These are phyloP conservation scores for Saccharomyces jurei DNA, from an alignment of 805 yeast genomes.

Conservation along the genomic window DNA sequence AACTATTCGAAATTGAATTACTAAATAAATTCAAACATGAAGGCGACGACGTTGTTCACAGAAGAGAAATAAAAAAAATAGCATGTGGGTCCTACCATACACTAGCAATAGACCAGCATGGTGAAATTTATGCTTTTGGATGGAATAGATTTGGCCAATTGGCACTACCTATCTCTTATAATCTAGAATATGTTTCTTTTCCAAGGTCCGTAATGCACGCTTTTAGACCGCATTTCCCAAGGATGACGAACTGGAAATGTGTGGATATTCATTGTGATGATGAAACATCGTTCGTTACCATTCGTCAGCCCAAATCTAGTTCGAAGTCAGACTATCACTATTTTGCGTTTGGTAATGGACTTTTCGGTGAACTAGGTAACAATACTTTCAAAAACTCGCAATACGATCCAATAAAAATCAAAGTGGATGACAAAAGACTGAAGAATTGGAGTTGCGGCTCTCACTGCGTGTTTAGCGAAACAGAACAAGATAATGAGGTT, in stretches of 20 bases:
- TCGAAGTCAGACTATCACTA: slow-evolving; percentile 30
- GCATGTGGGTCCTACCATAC: slow-evolving; percentile 73
- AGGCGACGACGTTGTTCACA: slow-evolving; percentile 9
- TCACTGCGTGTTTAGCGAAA: slow-evolving; percentile 23
- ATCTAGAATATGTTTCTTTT: slow-evolving; percentile 58
- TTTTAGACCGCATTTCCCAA: slow-evolving; percentile 35
- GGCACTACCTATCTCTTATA: slow-evolving; percentile 58
- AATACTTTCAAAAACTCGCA: slow-evolving; percentile 71
- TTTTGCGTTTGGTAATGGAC: slow-evolving; percentile 75
- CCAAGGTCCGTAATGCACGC: slow-evolving; percentile 48
- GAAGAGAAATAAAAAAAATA: slow-evolving; percentile 46
- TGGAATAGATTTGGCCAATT: slow-evolving; percentile 78
- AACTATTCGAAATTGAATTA: slow-evolving; percentile 39
- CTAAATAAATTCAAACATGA: slow-evolving; percentile 18
- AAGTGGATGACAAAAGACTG: slow-evolving; percentile 39
- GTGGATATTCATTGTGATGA: slow-evolving; percentile 61
- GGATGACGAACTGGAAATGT: slow-evolving; percentile 38
- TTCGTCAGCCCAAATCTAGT: slow-evolving; percentile 22
- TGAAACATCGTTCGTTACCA: slow-evolving; percentile 49
- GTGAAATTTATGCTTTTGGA: slow-evolving; percentile 80
- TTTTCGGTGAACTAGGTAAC: slow-evolving; percentile 78
- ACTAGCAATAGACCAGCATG: slow-evolving; percentile 57
- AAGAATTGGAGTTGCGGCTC: slow-evolving; percentile 50
- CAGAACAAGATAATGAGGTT: slow-evolving; percentile 60
- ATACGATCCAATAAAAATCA: slow-evolving; percentile 53